A percentile compares a stretch with the other conserved stretches of the same genome.
Evolutionary conservation across 78 protist species (phyloP).

Genomic region (Mastigamoeba balamuthi): DNA sequence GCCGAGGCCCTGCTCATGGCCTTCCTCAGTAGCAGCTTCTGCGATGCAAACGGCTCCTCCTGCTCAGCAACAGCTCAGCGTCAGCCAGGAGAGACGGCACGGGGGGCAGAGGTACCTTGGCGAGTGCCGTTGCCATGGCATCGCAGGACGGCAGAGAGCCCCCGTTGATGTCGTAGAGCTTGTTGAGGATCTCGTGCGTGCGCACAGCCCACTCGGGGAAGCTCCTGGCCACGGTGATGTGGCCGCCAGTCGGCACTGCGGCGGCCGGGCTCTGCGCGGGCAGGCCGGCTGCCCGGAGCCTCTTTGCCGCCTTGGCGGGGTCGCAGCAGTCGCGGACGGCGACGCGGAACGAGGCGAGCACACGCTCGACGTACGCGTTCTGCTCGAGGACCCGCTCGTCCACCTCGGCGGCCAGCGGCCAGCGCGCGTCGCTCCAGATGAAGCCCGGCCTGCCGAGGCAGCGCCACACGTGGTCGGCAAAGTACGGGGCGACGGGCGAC

Average conservation of each 20-base stretch:
- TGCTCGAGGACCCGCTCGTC: slow-evolving; percentile 20
- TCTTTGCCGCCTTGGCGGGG: no score
- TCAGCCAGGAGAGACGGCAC: no score
- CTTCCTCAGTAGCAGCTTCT: not conserved
- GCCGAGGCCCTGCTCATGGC: not conserved
- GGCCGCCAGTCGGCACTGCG: not conserved
- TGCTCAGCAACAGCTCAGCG: no score
- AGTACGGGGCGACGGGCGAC: slow-evolving; percentile 94
- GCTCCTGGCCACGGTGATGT: not conserved
- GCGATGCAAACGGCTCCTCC: no score
- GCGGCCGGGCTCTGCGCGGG: not conserved
- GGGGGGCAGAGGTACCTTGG: no score
- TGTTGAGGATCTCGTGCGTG: not conserved
- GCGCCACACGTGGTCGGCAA: slow-evolving; percentile 86
- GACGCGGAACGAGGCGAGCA: slow-evolving; percentile 7
- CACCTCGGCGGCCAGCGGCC: slow-evolving; percentile 28
- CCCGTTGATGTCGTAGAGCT: no score
- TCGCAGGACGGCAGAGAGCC: no score
- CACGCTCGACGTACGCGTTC: slow-evolving; percentile 17
- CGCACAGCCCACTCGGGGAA: not conserved
- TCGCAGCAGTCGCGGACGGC: slow-evolving; percentile 12
- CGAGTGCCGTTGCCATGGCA: no score
- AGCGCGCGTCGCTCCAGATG: slow-evolving; percentile 17
- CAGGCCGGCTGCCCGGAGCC: not conserved
- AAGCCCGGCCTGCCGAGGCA: slow-evolving; percentile 55